Evolutionary conservation across 768 basidiomycete species (phyloP), one percentile per base, ranked within the genome.

Genomic region (Podaxis mareebaensis): DNA sequence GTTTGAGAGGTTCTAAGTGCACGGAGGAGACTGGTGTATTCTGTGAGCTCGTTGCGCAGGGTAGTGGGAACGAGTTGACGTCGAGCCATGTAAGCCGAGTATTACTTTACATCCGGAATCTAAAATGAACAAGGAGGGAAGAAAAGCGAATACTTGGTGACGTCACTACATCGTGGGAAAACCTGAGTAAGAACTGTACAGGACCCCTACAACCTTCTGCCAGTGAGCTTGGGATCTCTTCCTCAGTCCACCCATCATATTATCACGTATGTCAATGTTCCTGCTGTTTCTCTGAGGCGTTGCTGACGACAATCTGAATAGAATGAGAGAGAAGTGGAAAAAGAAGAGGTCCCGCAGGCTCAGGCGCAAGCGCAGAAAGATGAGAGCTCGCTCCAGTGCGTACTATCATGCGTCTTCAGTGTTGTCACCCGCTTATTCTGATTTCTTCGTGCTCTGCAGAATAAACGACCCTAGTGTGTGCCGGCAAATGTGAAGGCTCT

Each of bases 321-420:
- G 85, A 67, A 94, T 93, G 92, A 92, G 92, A 91, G 92, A 93
- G 79, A 94, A 94, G 89, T 94, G 92, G 92, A 93, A 93, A 88
- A 95, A 95, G 82, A 95, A 95, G 85, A 86, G 92, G 75, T 92
- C 92, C 67, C 88, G 92, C 76, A 91, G 93, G 75, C 93, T 95
- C 81, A 85, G 93, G 75, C 90, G 92, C 79, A 95, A 95, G 74
- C 91, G 92, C 84, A 89, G 92, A 90, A 95, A 95, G 85, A 94
- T 94, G 92, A 87, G 92, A 77, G 92, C 92, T 67, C 92, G 92
- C 79, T 94, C 92, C 84, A 94, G 92, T 94, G 70, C 68, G 92
- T 89, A 48, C 51, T 17, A 22, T 62, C 28, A 57, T 7, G 17
- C 54, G 20, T 13, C 10, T 17, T 24, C 15, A 11, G 3, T 24